Evolutionary conservation across 2,329 filamentous ascomycete species (phyloP), one percentile per base, ranked within the genome.

Genomic region (Lachnellula subtilissima): DNA sequence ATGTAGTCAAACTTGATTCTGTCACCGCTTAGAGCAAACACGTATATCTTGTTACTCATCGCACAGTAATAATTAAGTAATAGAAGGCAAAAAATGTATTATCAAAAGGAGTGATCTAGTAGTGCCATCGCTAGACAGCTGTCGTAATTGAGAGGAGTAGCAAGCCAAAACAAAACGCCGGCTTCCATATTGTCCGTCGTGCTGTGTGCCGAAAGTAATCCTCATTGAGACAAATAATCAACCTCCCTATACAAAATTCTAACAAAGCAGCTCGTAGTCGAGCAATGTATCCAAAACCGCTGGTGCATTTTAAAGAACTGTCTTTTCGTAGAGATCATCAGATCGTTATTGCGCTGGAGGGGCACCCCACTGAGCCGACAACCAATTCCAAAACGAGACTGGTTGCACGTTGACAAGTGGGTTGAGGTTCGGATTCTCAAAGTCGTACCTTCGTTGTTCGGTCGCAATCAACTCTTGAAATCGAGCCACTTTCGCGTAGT

Each of bases 401-500:
- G 83, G 79, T 47, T 73, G 73, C 12, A 84, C 56, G 39, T 74
- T 67, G 12, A 78, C 72, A 3, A 75, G 64, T 2, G 75, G 73
- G 67, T 88, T 88, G 53, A 90, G 72, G 58, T 84, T 86, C 1
- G 82, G 72, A 12, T 78, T 72, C 3, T 74, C 72, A 63, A 88
- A 87, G 60, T 85, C 82, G 65, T 88, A 91, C 9, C 84, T 79
- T 2, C 86, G 84, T 59, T 87, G 81, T 17, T 82, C 82, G 0
- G 87, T 90, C 35, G 85, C 85, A 39, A 88, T 75, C 23, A 90
- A 77, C 35, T 84, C 76, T 56, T 84, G 79, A 50, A 87, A 78
- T 53, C 81, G 76, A 47, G 75, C 74, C 61, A 78, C 80, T 52
- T 75, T 78, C 7, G 72, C 69, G 55, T 74, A 75, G 60, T 83